Base-by-base conservation (phyloP, 768 basidiomycete genomes). In the Auricularia sp. region DNA sequence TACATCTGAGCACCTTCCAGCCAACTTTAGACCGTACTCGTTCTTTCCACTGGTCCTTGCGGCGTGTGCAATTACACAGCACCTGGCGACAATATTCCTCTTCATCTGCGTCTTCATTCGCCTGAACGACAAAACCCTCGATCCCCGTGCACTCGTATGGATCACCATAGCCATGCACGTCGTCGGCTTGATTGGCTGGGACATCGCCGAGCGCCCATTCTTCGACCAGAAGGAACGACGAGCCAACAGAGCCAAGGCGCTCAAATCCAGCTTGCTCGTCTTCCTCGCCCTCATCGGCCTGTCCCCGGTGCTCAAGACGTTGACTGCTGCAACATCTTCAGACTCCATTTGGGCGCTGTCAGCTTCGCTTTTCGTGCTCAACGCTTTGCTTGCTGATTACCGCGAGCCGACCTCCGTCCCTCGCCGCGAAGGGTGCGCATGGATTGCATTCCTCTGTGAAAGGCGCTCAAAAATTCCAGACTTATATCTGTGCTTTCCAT, bases 271-370 rank as follows among this genome's bases (percentile, higher is more conserved):
- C 6, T 80, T 98, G 54, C 80, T 98, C 65, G 89, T 95, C 68
- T 91, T 96, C 71, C 82, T 97, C 29, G 84, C 91, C 6, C 81
- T 99, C 66, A 86, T 97, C 78, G 87, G 93, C 16, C 80, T 98
- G 63, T 88, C 94, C 3, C 97, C 97, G 14, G 90, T 98, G 10
- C 78, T 98, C 64, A 84, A 88, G 71, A 98, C 96, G 4, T 77
- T 99, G 71, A 96, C 93, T 35, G 90, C 91, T 44, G 92, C 95
- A 33, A 98, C 95, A 3, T 97, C 96, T 44, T 91, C 91, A 12
- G 97, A 99, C 74, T 93, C 93, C 35, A 95, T 98, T 68, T 98
- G 93, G 93, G 94, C 96, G 5, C 76, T 98, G 61, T 85, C 93
- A n/a, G 90, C 91, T 3, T 80, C 81, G 62, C 83, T 98, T 54